Conservation (phyloP, 371 early-diverging fungal species). For the Entomophthora muscae region DNA sequence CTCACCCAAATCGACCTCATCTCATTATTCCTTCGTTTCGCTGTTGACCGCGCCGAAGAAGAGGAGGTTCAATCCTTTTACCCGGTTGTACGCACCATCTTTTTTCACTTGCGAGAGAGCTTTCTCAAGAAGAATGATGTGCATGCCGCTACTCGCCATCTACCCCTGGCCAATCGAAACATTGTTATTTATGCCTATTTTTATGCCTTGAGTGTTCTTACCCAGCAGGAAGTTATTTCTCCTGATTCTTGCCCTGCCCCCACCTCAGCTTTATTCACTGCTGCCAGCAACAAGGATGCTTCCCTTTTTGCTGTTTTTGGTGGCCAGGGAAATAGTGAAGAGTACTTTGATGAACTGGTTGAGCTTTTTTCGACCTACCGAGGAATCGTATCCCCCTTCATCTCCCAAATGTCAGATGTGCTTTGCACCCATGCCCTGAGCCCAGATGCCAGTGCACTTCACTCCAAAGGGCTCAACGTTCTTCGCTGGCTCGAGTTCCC, state of each 20-base stretch:
- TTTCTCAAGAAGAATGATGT: slow-evolving; percentile 70
- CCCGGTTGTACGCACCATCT: slow-evolving; percentile 56
- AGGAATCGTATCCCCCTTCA: slow-evolving; percentile 55
- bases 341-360: slow-evolving; percentile 83
- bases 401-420: slow-evolving; percentile 55
- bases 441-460: slow-evolving; percentile 44
- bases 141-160: slow-evolving; percentile 49
- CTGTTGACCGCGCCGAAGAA: slow-evolving; percentile 33
- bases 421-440: slow-evolving; percentile 49
- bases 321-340: slow-evolving; percentile 89
- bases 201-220: slow-evolving; percentile 23
- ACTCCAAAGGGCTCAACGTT: slow-evolving; percentile 71
- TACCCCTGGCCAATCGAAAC: slow-evolving; percentile 35
- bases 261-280: slow-evolving; percentile 39
- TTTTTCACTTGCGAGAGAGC: slow-evolving; percentile 50
- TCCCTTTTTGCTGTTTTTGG: slow-evolving; percentile 79
- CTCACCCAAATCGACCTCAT: slow-evolving; percentile 53
- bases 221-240: background rate
- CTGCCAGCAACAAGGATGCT: slow-evolving; percentile 42
- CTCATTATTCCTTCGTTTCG: slow-evolving; percentile 53
- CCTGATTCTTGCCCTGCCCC: background rate
- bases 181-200: slow-evolving; percentile 63
- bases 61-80: slow-evolving; percentile 25
- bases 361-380: slow-evolving; percentile 63
- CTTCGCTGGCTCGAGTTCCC: slow-evolving; percentile 75